Evolutionary conservation across 306 rosid genomes (phyloP), one percentile per base, ranked within the genome.

Genomic region (Corylus heterophylla): DNA sequence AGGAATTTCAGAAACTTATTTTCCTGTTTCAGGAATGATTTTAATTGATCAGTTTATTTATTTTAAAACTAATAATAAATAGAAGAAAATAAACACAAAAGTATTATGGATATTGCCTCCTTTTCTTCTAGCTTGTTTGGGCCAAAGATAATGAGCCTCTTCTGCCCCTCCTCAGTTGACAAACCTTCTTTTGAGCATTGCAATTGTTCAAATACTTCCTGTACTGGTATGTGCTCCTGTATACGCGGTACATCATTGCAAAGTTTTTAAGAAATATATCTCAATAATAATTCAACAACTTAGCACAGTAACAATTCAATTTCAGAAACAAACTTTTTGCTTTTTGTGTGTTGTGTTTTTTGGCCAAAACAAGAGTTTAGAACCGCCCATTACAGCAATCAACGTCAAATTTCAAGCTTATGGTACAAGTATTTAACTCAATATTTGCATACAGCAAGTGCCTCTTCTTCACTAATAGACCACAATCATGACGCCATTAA

Each of bases 61-160:
- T 44, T 45, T 76, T 18, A 42, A 35, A 12, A 48, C 13, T 39
- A 50, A 22, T 54, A 18, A 12, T 8, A 37, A 73, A 35, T 10
- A 13, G 3, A 63, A 66, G 14, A 8, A 42, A 10, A 4, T n/a
- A 17, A 31, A 25, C 45, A 9, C 27, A 49, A 54, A 50, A 45
- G 54, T 22, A 22, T 29, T 39, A 31, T 50, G 69, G 20, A n/a
- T 42, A 45, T 76, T 78, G 84, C 97, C 91, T 86, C 81, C 77
- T 90, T 92, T 76, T 94, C 98, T 85, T 94, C 96, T 10, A 94
- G 83, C 82, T 90, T 94, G 88, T 94, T 94, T 4, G 85, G 97
- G 10, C 98, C 98, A 80, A 94, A 94, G 83, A 94, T 85, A 37
- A 64, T 59, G 14, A 92, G 59, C 78, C 98, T 92, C 71, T 83